Conservation (phyloP, 106 monocot species). For the Dactylorhiza incarnata region DNA sequence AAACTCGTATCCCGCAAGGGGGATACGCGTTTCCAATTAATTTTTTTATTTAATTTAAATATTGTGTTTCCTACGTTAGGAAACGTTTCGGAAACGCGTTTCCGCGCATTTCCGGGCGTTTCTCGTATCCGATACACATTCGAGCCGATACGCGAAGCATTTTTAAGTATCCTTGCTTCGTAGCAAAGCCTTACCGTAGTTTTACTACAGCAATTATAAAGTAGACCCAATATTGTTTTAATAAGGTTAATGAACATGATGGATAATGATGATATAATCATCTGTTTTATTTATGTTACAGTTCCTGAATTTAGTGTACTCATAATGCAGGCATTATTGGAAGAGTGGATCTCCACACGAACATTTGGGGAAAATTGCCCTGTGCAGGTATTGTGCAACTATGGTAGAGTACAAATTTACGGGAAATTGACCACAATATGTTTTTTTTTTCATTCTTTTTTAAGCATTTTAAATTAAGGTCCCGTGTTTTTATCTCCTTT, state of each 20-base stretch:
- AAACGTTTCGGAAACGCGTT: no score
- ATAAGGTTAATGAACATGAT: background rate
- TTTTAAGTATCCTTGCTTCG: no score
- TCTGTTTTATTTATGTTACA: background rate
- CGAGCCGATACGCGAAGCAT: no score
- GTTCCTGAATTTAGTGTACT: background rate
- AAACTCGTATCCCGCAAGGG: no score
- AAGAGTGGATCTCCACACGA: constrained; percentile 96
- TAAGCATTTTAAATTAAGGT: background rate
- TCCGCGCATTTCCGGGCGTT: no score
- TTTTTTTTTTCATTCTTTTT: background rate
- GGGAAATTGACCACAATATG: background rate
- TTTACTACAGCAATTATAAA: background rate
- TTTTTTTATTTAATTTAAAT: no score
- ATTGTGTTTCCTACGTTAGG: no score
- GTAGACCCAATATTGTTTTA: background rate
- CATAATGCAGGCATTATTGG: constrained; percentile 74
- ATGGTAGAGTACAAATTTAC: background rate
- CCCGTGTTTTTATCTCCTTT: no score
- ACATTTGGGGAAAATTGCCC: constrained; percentile 67
- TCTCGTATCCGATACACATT: no score
- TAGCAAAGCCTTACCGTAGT: no score
- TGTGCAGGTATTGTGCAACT: constrained; percentile 43
- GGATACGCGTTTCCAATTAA: no score
- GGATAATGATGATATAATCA: background rate